phyloP scores from a whole-genome alignment of 2,329 filamentous ascomycete genomes.

The Hymenoscyphus fraxineus region DNA sequence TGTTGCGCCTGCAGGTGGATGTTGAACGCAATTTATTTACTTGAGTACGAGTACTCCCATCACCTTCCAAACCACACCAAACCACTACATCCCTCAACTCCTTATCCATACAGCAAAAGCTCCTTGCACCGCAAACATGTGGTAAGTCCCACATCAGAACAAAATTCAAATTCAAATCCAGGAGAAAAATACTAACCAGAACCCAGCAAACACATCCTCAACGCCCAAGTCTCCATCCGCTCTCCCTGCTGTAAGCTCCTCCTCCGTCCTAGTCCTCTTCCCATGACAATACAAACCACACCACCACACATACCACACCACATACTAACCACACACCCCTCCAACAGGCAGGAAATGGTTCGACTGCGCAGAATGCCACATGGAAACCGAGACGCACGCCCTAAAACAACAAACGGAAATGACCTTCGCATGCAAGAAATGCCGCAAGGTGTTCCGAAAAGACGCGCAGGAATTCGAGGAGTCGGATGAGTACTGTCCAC shows the following conservation, averaged over 20 bases:
- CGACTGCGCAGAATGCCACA: conserved; percentile 94
- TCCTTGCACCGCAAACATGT: conserved; percentile 22
- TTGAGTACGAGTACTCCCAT: too few species aligned
- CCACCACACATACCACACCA: not conserved
- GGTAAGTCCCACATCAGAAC: conserved; percentile 22
- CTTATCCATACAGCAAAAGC: too few species aligned
- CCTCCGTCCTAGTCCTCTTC: too few species aligned
- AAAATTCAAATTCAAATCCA: not conserved
- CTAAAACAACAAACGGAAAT: conserved; percentile 80
- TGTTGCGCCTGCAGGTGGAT: too few species aligned
- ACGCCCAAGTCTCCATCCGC: conserved; percentile 94
- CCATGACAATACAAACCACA: not conserved
- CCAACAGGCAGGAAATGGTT: conserved; percentile 87
- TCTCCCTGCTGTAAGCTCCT: conserved; percentile 79
- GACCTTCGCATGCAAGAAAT: conserved; percentile 97
- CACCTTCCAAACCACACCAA: too few species aligned
- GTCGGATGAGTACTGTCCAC: conserved; percentile 96
- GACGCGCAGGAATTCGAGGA: conserved; percentile 91
- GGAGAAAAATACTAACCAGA: not conserved
- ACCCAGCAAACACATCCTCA: conserved; percentile 90
- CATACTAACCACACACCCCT: not conserved
- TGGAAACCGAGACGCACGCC: conserved; percentile 72
- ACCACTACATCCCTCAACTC: too few species aligned
- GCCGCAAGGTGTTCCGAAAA: conserved; percentile 96
- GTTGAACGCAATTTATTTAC: too few species aligned